Evolutionary conservation across 371 early-diverging fungal genomes (phyloP), one percentile per base, ranked within the genome.

Genomic region (Mortierella sp.): DNA sequence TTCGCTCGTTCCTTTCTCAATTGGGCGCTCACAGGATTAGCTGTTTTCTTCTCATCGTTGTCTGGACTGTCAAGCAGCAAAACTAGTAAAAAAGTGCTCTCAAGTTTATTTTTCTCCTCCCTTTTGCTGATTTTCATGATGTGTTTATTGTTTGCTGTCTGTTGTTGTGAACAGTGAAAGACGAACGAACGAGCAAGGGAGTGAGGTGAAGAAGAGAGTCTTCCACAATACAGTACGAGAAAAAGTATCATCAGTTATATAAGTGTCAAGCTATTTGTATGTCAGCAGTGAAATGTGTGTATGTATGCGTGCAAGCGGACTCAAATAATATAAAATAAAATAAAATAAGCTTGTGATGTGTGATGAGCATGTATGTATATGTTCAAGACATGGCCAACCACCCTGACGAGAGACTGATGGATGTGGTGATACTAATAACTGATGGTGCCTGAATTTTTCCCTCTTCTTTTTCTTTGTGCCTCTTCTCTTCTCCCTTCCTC

Each of bases 401-500:
- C 21, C 38, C 5, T 3, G 10, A 21, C 24, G 6, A 13, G 24
- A 10, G 24, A 68, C 21, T 0, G 47, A 31, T 24, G 31, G 47
- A 31, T 24, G 31, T 28, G 31, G 8, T 71, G n/a, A 19, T 14
- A 54, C 28, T 34, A 50, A 34, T 19, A 50, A 34, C 50, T 34
- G 34, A 34, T 24, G 52, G 50, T 75, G 58, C 44, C 70, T 74
- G 74, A 73, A 74, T 60, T 54, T 48, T 38, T 16, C n/a, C n/a
- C 38, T 58, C 16, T 9, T 65, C 68, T 45, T 38, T 75, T 57
- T 83, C 83, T 79, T 73, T 80, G 77, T 78, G 74, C 79, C 83
- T 79, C 54, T 31, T 63, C 50, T 63, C 70, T 50, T 68, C 44
- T 13, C 50, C 50, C 50, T 8, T 47, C 14, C 13, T 47, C 57